Base-by-base conservation (phyloP, 2,329 filamentous ascomycete genomes). In the Cercospora nicotianae region DNA sequence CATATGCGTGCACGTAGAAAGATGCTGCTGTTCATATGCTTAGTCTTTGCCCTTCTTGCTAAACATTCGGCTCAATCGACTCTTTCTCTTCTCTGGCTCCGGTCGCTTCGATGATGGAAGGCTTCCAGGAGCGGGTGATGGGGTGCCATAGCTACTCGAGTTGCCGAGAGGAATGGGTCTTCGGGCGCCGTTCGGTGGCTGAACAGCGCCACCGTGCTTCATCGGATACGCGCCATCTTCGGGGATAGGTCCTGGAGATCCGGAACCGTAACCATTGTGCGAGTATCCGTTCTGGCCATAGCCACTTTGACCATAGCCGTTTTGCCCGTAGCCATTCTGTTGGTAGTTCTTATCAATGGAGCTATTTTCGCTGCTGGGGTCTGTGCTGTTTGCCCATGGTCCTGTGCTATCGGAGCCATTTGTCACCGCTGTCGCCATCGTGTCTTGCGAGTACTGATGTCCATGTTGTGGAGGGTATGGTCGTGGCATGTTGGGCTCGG, bases 281-380 rank as follows among this genome's bases (percentile, higher is more conserved):
- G 69, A 65, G 57, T 76, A 72, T 59, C 65, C 69, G 36, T 70
- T 69, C 18, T 45, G 67, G 12, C 68, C 69, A 77, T 73, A 80
- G 69, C 71, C 78, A 73, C 69, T 69, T 18, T 42, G 26, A 36
- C 65, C 61, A 74, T 86, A 86, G 39, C 89, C 83, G 39, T 70
- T 69, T 18, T 42, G 26, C 39, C 65, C 61, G 74, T 86, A 86
- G 39, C 89, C 83, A 69, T 92, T 86, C 84, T 96, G 53, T 23
- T 57, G 60, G 26, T 65, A 68, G 30, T 68, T 68, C 51, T 68
- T 89, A 77, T 97, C 92, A 73, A 96, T 87, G 1, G 93, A 96
- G 81, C 92, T 96, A 81, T 96, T 96, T 77, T 97, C 91, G 77
- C 93, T 97, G 81, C 91, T 95, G 82, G 92, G 94, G 77, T 97